Conservation (phyloP, 1,284 basidiomycete genomes). For the Microbotryum violaceum region DNA sequence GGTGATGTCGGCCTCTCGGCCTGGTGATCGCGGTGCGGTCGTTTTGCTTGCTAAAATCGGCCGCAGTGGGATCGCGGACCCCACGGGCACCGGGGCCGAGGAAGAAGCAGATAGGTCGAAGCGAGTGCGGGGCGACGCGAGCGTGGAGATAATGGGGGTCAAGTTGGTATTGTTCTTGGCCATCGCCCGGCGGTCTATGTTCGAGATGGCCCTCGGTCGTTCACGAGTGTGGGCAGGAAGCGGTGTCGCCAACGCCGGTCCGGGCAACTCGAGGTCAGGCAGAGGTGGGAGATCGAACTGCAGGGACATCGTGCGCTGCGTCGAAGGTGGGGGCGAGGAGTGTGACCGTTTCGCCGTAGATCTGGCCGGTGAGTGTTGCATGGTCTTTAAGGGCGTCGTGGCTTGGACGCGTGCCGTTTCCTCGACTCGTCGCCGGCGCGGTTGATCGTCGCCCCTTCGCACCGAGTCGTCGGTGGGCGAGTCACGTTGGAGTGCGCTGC, state of each 20-base stretch:
- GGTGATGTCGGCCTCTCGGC: constrained; percentile 4
- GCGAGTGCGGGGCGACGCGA: constrained; percentile 5
- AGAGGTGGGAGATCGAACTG: constrained; percentile 1
- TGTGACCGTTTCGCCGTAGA: too few species aligned
- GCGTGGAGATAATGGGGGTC: neutral
- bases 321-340: constrained; percentile 15
- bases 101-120: constrained; percentile 18
- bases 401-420: too few species aligned
- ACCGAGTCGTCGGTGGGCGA: too few species aligned
- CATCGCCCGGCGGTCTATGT: constrained; percentile 2
- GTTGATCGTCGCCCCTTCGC: too few species aligned
- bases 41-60: constrained; percentile 18
- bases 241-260: constrained; percentile 4
- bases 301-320: neutral
- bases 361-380: too few species aligned
- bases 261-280: constrained; percentile 24
- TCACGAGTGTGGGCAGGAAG: neutral
- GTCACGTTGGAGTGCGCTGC: too few species aligned
- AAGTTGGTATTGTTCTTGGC: neutral
- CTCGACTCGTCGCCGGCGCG: too few species aligned
- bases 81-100: neutral
- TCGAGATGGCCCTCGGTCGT: neutral
- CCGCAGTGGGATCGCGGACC: constrained; percentile 10
- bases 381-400: too few species aligned
- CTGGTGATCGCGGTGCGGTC: neutral